Base-by-base conservation (phyloP, 2,329 filamentous ascomycete genomes). In the Colletotrichum musae region DNA sequence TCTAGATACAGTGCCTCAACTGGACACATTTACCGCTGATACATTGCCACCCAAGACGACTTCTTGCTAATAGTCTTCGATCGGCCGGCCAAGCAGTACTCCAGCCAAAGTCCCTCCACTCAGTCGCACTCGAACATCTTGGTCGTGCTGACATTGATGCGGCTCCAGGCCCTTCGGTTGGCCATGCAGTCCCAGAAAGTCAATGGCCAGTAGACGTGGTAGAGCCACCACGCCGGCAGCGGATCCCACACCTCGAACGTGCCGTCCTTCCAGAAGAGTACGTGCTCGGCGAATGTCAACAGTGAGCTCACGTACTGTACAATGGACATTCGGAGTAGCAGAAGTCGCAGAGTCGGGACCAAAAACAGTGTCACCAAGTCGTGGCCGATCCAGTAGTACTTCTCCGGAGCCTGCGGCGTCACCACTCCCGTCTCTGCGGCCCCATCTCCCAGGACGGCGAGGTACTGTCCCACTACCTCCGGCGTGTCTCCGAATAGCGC, bases 371-470 rank as follows among this genome's bases (percentile, higher is more conserved):
- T 81, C 1, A 91, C 80, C 0, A 93, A 62, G 65, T 93, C 91
- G 71, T 93, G 90, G 0, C 87, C 89, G n/a, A 91, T 75, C 91
- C 91, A 93, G 77, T 92, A 92, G 70, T 84, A 81, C 13, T 74
- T 72, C 50, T 63, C 72, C 63, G 76, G 67, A 48, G 68, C 66
- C 3, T 28, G 71, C 5, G 76, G 78, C 28, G 72, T 71, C 43
- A 57, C 52, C 59, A 66, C 39, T 47, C 52, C 56, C 43, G 13
- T 7, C 21, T 16, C n/a, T 39, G 16, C 13, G n/a, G 74, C 59
- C 36, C 70, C 57, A 43, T 70, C 18, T 0, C 80, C 75, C 0
- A 90, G 76, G 0, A 84, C 72, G 0, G 81, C 82, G 15, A 92
- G 77, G 71, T 92, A 92, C 3, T 82, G 84, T 13, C 83, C 79